Conservation (phyloP, 2,329 filamentous ascomycete species). For the Cadophora sp. region DNA sequence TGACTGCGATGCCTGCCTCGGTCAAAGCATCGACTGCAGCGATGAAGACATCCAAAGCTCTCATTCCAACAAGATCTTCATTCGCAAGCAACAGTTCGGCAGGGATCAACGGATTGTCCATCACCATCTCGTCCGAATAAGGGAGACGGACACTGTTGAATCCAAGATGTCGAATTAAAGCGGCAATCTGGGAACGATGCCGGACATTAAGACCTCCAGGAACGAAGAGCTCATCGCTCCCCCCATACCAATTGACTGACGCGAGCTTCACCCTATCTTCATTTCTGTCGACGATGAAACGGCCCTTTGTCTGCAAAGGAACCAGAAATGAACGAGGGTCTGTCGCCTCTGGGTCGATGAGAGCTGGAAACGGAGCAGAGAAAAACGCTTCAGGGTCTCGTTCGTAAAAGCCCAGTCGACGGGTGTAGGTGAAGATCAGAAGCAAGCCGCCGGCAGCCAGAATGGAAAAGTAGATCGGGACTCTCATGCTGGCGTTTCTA, state of each 20-base stretch:
- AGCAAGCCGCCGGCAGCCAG: constrained; percentile 22
- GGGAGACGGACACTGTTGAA: constrained; percentile 74
- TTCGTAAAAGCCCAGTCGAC: constrained; percentile 5
- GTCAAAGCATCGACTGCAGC: constrained; percentile 46
- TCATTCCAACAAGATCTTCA: constrained; percentile 61
- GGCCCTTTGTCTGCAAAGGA: constrained; percentile 64
- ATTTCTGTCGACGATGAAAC: constrained; percentile 64
- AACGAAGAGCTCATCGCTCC: constrained; percentile 70
- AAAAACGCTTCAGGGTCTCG: constrained; percentile 19
- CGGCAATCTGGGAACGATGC: constrained; percentile 66
- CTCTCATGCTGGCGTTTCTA: constrained; percentile 10
- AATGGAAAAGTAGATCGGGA: constrained; percentile 16
- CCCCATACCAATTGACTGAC: constrained; percentile 76
- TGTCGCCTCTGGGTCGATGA: constrained; percentile 1
- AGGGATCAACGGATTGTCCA: constrained; percentile 38
- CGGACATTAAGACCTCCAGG: constrained; percentile 68
- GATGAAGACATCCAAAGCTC: constrained; percentile 66
- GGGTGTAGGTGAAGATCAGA: constrained; percentile 13
- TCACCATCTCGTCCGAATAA: constrained; percentile 73
- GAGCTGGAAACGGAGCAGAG: constrained; percentile 13
- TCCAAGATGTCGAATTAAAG: constrained; percentile 64
- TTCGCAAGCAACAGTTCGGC: constrained; percentile 61
- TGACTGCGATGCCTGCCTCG: constrained; percentile 29
- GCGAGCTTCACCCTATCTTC: constrained; percentile 66
- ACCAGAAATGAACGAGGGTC: constrained; percentile 41